Evolutionary conservation across 306 rosid species (phyloP), one percentile per base, ranked within the genome.

Genomic region (Astragalus glycyphyllos): DNA sequence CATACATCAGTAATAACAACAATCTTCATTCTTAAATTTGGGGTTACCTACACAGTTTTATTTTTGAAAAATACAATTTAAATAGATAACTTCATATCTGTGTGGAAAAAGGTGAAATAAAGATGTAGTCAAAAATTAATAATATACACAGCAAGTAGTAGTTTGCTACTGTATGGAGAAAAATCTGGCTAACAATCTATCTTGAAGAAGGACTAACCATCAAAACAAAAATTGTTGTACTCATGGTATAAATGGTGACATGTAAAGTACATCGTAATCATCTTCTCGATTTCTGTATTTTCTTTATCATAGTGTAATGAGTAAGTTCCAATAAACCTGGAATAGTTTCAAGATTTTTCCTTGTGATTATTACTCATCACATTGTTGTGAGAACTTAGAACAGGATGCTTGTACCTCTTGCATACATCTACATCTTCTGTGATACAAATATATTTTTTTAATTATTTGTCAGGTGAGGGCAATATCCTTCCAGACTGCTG

Each of bases 381-480:
- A 70, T 53, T 58, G 44, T 20, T 20, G 37, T 58, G 70, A 63
- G 72, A 50, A 63, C 29, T 8, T 47, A 37, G 66, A 59, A 38
- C 44, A 15, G 63, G 58, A 38, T 11, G 41, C 44, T 53, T 38
- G 16, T 38, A 2, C 46, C 54, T 14, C 10, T 65, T 77, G 41
- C 45, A 13, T 76, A 14, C 31, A 14, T 58, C 46, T 12, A 15
- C 45, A 56, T 67, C 14, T 67, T 58, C 26, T 56, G 64, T 37
- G 29, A 11, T 62, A 35, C 32, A 45, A 75, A 64, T 53, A 76
- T 44, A 53, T 49, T 73, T 82, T 82, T 54, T 57, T 54, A 64
- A 64, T 59, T 84, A 58, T 61, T 79, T 49, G 77, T 74, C 92
- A 94, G 97, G 68, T 80, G 77, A 86, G 86, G 86, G 91, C 69